Evolutionary conservation across 2,329 filamentous ascomycete species (phyloP).

Genomic region (Aspergillus neotritici): DNA sequence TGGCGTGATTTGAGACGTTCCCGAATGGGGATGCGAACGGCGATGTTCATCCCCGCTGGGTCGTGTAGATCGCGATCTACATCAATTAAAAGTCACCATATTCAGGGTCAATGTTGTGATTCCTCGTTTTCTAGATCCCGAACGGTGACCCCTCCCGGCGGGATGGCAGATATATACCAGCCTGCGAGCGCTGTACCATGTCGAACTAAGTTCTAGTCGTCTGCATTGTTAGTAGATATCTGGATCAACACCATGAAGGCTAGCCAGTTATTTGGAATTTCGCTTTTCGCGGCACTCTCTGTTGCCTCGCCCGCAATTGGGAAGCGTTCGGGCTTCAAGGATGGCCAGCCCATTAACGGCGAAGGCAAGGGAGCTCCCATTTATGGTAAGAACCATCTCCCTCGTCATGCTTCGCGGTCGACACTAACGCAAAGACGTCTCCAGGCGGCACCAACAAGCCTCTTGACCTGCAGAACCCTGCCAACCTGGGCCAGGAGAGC

Average conservation of each 20-base stretch:
- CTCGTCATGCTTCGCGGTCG: background rate
- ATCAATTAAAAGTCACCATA: background rate
- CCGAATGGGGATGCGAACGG: no score
- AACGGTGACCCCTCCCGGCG: no score
- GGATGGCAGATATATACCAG: no score
- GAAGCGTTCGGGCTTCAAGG: slow-evolving; percentile 36
- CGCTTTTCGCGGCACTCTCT: slow-evolving; percentile 14
- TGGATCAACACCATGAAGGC: slow-evolving; percentile 11
- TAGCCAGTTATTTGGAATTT: slow-evolving; percentile 6
- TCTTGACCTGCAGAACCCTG: slow-evolving; percentile 48
- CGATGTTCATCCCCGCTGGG: slow-evolving; percentile 3
- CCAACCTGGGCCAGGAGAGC: slow-evolving; percentile 56
- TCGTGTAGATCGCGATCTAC: slow-evolving; percentile 3
- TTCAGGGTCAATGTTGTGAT: background rate
- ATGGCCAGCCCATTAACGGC: slow-evolving; percentile 52
- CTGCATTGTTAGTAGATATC: no score
- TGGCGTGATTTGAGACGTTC: no score
- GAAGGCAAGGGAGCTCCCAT: slow-evolving; percentile 49
- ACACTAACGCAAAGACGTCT: slow-evolving; percentile 6
- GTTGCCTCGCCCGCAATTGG: slow-evolving; percentile 6
- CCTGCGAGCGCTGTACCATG: no score
- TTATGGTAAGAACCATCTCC: slow-evolving; percentile 42
- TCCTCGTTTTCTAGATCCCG: no score
- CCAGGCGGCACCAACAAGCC: slow-evolving; percentile 56
- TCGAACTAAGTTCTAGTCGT: no score